Percentiles rank a stretch among this genome's conserved stretches.
These are phyloP conservation scores for Fusarium sp. DNA, from an alignment of 2,329 filamentous ascomycete genomes.

Conservation along the genomic window DNA sequence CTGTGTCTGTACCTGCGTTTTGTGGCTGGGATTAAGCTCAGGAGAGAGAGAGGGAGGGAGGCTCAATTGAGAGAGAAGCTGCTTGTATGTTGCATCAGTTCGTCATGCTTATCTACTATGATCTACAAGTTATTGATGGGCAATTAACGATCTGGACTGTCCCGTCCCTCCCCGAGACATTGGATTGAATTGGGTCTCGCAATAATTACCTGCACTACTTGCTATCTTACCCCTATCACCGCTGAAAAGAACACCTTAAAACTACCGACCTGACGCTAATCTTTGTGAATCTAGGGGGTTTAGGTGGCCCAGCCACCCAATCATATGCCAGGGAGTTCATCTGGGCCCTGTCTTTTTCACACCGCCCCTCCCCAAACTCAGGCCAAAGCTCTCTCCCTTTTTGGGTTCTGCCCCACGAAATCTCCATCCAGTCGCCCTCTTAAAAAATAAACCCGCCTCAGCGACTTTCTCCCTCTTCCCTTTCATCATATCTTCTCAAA, in stretches of 20 bases:
- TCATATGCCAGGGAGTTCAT: background rate
- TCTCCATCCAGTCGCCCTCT: constrained; percentile 12
- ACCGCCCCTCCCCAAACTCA: constrained; percentile 33
- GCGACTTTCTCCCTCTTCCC: constrained; percentile 20
- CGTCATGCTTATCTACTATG: background rate
- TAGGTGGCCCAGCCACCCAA: constrained; percentile 5
- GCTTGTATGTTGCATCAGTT: background rate
- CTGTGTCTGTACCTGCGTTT: constrained; percentile 36
- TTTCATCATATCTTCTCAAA: constrained; percentile 26
- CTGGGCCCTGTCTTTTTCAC: constrained; percentile 25
- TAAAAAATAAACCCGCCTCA: constrained; percentile 37
- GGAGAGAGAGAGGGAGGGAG: background rate
- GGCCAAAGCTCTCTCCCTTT: constrained; percentile 32
- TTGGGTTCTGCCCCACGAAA: constrained; percentile 35
- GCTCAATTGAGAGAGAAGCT: background rate
- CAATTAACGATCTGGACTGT: background rate
- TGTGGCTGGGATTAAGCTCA: constrained; percentile 13
- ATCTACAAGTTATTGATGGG: background rate
- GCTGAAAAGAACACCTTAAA: constrained; percentile 26
- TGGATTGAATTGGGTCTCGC: constrained; percentile 8
- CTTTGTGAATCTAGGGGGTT: constrained; percentile 11
- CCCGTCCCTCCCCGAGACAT: constrained; percentile 12
- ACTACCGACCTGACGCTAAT: constrained; percentile 29
- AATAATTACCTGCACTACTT: background rate
- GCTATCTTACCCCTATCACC: constrained; percentile 21